These are phyloP conservation scores for Umbelopsis isabellina DNA, from an alignment of 192 early-diverging fungal species.

Conservation along the genomic window DNA sequence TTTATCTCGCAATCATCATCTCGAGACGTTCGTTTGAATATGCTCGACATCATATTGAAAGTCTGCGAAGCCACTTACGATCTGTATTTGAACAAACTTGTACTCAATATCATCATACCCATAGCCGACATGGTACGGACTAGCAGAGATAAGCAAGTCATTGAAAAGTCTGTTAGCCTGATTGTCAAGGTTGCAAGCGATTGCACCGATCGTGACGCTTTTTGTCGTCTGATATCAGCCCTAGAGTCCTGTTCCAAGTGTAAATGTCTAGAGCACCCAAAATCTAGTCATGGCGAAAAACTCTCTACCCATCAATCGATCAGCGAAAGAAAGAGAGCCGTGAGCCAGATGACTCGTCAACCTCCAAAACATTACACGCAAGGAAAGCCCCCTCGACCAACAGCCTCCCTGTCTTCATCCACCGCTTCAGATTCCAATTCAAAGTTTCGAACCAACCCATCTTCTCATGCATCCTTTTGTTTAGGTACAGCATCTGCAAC, in stretches of 20 bases:
- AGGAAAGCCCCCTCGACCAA: not conserved
- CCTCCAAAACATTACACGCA: not conserved
- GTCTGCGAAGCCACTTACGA: conserved; percentile 55
- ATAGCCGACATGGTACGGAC: conserved; percentile 35
- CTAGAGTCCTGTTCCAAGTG: conserved; percentile 1
- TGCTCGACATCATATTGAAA: conserved; percentile 47
- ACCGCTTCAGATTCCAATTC: conserved; percentile 21
- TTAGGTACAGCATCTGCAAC: conserved; percentile 39
- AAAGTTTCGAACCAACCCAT: not conserved
- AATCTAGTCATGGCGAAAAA: not conserved
- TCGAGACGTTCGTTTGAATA: conserved; percentile 29
- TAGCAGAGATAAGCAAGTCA: conserved; percentile 3
- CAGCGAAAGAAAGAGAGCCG: conserved; percentile 2
- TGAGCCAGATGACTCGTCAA: conserved; percentile 7
- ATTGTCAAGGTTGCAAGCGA: conserved; percentile 11
- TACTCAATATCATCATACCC: conserved; percentile 47
- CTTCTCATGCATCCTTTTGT: conserved; percentile 29
- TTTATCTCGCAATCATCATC: conserved; percentile 36
- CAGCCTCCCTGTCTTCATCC: not conserved
- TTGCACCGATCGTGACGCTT: not conserved
- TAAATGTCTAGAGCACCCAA: conserved; percentile 8
- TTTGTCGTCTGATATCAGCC: not conserved
- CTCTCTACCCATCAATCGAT: not conserved
- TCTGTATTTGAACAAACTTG: conserved; percentile 51
- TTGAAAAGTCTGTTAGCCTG: not conserved